Conservation (phyloP, 176 grass and related monocot genomes). For the Secale cereale region DNA sequence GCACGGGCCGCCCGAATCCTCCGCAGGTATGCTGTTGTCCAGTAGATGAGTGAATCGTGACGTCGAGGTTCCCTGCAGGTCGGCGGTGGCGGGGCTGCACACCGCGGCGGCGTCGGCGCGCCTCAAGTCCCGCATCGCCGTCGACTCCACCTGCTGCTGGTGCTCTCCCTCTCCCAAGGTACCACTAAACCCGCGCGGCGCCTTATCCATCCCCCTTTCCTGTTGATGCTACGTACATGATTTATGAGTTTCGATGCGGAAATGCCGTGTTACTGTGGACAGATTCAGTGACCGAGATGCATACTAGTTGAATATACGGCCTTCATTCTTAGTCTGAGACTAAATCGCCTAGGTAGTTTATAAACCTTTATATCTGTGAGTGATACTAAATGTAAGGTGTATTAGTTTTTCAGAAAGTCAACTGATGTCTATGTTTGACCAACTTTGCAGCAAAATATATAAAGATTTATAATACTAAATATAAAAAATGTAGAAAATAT, state of each 20-base stretch:
- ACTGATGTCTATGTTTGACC: too few species aligned
- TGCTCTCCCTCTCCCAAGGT: slow-evolving; percentile 67
- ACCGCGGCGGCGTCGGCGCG: slow-evolving; percentile 42
- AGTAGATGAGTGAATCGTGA: neutral
- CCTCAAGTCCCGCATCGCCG: slow-evolving; percentile 53
- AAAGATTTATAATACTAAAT: too few species aligned
- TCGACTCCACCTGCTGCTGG: slow-evolving; percentile 49
- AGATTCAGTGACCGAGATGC: neutral
- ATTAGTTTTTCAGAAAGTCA: too few species aligned
- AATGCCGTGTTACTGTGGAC: too few species aligned
- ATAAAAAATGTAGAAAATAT: too few species aligned
- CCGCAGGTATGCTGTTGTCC: slow-evolving; percentile 11
- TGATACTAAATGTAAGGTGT: too few species aligned
- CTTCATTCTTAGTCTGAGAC: neutral
- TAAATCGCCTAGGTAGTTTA: neutral
- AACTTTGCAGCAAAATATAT: too few species aligned
- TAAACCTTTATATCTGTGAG: too few species aligned
- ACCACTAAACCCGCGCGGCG: too few species aligned
- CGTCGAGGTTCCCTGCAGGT: neutral
- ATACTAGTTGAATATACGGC: neutral
- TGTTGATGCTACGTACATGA: too few species aligned
- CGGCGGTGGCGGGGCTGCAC: slow-evolving; percentile 35
- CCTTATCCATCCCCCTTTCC: neutral
- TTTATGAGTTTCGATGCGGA: neutral
- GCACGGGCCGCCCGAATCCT: slow-evolving; percentile 14